These are phyloP conservation scores for Crithidia sp. DNA, from an alignment of 208 protist species.

Conservation along the genomic window DNA sequence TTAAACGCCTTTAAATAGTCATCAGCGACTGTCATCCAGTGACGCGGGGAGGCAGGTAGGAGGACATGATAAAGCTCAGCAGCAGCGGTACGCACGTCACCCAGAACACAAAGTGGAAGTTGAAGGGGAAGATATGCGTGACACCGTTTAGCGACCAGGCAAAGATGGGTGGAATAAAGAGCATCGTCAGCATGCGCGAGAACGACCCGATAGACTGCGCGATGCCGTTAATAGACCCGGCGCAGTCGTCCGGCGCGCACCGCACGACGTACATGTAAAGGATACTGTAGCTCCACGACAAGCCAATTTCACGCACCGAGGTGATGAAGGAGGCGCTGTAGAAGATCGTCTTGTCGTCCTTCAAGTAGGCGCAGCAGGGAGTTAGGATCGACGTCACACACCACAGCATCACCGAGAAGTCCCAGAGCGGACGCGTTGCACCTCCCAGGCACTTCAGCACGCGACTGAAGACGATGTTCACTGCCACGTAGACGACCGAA, in stretches of 20 bases:
- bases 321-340: slow-evolving; percentile 34
- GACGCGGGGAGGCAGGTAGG: slow-evolving; percentile 26
- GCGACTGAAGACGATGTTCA: slow-evolving; percentile 52
- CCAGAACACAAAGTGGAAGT: slow-evolving; percentile 63
- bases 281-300: slow-evolving; percentile 67
- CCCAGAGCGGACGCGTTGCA: slow-evolving; percentile 25
- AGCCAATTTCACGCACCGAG: slow-evolving; percentile 43
- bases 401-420: slow-evolving; percentile 40
- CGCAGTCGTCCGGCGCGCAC: slow-evolving; percentile 55
- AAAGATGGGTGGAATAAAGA: slow-evolving; percentile 67
- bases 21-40: slow-evolving; percentile 2
- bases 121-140: slow-evolving; percentile 47
- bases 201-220: slow-evolving; percentile 58
- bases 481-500: slow-evolving; percentile 49
- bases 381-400: slow-evolving; percentile 32
- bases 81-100: slow-evolving; percentile 51
- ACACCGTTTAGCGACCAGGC: slow-evolving; percentile 63
- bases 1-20: too few species aligned
- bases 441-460: slow-evolving; percentile 26
- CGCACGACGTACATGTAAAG: slow-evolving; percentile 65
- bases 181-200: slow-evolving; percentile 52
- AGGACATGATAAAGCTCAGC: slow-evolving; percentile 32
- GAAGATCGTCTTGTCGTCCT: slow-evolving; percentile 26
- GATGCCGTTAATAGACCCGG: slow-evolving; percentile 66
- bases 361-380: slow-evolving; percentile 36